Base-by-base conservation (phyloP, 768 basidiomycete genomes). In the Tricholoma hemisulphureum region DNA sequence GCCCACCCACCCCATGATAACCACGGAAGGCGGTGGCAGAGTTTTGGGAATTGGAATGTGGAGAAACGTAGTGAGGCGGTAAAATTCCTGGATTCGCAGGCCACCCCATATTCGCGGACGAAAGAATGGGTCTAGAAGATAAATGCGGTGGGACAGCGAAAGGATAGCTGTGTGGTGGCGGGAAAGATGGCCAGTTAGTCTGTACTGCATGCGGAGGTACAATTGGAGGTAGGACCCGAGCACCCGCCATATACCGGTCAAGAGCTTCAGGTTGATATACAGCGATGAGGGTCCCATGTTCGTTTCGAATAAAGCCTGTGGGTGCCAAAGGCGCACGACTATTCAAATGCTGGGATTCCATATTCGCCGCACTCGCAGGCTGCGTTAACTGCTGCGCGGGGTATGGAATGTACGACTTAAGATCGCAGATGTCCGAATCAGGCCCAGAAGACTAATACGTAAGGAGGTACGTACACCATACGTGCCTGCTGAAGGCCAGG, bases 231-330 rank as follows among this genome's bases (percentile, higher is more conserved):
- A 64, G 60, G 13, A 53, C 56, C 24, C 75, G 76, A 57, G 69
- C 72, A 50, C 75, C 73, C 21, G 84, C 67, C 83, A 89, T 84
- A 62, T 89, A 89, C 53, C 83, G 82, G 60, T 87, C 82, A 24
- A 89, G 77, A 1, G 84, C 87, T 46, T 90, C 88, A 3, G 84
- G 84, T 23, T 80, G 81, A 66, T 91, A 90, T 29, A 89, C 80
- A 21, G 89, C 81, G 39, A 89, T 81, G 26, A 90, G 75, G n/a
- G 83, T 83, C 4, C 89, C 87, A 51, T 87, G 85, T 55, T 88
- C 86, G 55, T 85, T 84, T 59, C 89, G 87, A 53, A 88, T 82
- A 64, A 89, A 91, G 2, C 87, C 86, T 0, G 84, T 82, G 1
- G 88, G 84, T 43, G 80, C 73, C 10, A 88, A 71, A 16, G 88